A percentile compares a stretch with the other conserved stretches of the same genome.
Conservation (phyloP, 169 alveolate genomes). For the Cryptosporidium felis region DNA sequence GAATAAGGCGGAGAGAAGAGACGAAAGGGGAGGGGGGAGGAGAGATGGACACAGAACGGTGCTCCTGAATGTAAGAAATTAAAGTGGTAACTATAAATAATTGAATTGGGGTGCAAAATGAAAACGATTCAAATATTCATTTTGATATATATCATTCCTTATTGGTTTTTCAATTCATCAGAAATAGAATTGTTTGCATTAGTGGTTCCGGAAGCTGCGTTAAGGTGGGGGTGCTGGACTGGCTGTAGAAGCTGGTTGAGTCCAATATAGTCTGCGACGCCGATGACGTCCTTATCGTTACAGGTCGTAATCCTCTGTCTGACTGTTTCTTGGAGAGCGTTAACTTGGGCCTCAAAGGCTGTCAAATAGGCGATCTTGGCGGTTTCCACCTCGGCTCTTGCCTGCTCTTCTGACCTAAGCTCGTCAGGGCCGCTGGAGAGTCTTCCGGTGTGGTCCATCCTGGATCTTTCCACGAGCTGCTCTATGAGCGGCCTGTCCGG, state of each 20-base stretch:
- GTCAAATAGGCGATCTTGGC: constrained; percentile 70
- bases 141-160: background rate
- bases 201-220: background rate
- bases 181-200: constrained; percentile 7
- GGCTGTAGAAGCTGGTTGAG: constrained; percentile 58
- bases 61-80: too few relatives aligned
- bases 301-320: constrained; percentile 66
- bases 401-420: constrained; percentile 67
- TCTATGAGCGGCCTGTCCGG: constrained; percentile 69
- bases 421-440: constrained; percentile 72
- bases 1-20: too few relatives aligned
- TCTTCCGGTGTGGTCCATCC: constrained; percentile 72
- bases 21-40: too few relatives aligned
- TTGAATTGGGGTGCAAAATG: too few relatives aligned
- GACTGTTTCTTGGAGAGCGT: constrained; percentile 63
- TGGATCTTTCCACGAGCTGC: constrained; percentile 66
- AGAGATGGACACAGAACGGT: too few relatives aligned
- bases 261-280: constrained; percentile 62
- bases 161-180: constrained; percentile 22
- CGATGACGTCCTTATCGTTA: constrained; percentile 51
- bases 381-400: constrained; percentile 70
- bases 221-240: constrained; percentile 61
- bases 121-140: too few relatives aligned
- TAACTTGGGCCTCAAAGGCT: constrained; percentile 70
- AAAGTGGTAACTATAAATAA: too few relatives aligned